Evolutionary conservation across 2,329 filamentous ascomycete species (phyloP).

Genomic region (Diplodia intermedia): DNA sequence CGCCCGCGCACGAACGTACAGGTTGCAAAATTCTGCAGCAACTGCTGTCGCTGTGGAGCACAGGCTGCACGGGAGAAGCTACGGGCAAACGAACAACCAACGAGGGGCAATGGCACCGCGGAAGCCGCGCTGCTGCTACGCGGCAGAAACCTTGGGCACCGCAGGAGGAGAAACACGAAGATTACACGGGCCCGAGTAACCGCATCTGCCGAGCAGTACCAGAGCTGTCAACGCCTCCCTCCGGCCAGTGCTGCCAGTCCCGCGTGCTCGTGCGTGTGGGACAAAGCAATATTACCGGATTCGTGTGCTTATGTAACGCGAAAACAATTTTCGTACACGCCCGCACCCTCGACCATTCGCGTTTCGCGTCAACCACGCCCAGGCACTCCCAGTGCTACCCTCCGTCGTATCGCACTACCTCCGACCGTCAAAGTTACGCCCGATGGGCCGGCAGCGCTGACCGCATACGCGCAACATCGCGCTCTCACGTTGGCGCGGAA

Average conservation of each 20-base stretch:
- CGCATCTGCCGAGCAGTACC: background rate
- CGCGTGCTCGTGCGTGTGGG: constrained; percentile 4
- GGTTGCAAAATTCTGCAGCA: constrained; percentile 1
- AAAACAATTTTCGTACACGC: constrained; percentile 1
- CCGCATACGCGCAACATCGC: constrained; percentile 27
- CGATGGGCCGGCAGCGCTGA: constrained; percentile 25
- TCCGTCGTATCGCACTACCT: constrained; percentile 8
- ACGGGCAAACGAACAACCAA: background rate
- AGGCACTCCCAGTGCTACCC: constrained; percentile 19
- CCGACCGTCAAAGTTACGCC: constrained; percentile 9
- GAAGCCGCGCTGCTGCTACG: constrained; percentile 1
- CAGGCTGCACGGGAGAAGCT: constrained; percentile 8
- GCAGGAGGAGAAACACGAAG: background rate
- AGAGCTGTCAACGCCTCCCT: background rate
- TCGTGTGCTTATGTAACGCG: background rate
- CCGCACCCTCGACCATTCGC: constrained; percentile 16
- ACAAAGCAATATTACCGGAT: constrained; percentile 9
- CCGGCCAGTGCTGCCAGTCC: background rate
- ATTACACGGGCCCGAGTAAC: constrained; percentile 7
- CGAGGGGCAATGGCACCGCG: constrained; percentile 1
- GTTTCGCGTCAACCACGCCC: constrained; percentile 27
- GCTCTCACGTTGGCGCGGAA: constrained; percentile 13
- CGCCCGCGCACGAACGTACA: background rate
- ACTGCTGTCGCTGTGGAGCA: background rate
- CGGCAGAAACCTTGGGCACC: constrained; percentile 1